Evolutionary conservation across 1,139 yeast genomes (phyloP).

Genomic region (Saccharomycopsis crataegensis): DNA sequence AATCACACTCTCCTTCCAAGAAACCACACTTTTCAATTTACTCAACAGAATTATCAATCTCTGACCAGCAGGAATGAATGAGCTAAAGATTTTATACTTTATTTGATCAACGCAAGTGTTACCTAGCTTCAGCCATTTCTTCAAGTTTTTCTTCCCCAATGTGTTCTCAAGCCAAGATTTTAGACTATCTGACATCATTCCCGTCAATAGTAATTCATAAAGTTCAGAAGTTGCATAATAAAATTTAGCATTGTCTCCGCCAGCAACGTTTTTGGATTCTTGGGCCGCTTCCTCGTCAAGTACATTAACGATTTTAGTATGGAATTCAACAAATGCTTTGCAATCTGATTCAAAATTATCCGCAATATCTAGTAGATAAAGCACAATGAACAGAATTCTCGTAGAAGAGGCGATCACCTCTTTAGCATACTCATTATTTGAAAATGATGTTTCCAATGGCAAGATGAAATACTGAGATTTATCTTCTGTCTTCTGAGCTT

Average conservation of each 20-base stretch:
- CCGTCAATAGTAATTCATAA: conserved; percentile 49
- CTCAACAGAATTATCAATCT: conserved; percentile 45
- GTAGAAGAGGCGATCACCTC: conserved; percentile 19
- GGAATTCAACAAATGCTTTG: conserved; percentile 19
- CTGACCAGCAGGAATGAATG: conserved; percentile 52
- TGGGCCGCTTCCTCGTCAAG: conserved; percentile 3
- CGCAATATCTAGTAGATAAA: conserved; percentile 25
- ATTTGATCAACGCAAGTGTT: conserved; percentile 41
- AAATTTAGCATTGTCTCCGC: neutral
- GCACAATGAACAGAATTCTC: conserved; percentile 22
- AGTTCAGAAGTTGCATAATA: conserved; percentile 26
- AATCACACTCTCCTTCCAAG: neutral
- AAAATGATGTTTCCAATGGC: neutral
- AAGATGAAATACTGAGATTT: conserved; percentile 9
- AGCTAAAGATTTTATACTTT: conserved; percentile 40
- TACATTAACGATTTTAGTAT: neutral
- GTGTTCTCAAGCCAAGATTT: conserved; percentile 42
- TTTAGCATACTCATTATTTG: conserved; percentile 14
- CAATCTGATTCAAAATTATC: conserved; percentile 30
- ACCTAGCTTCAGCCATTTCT: conserved; percentile 49
- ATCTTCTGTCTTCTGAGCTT: conserved; percentile 22
- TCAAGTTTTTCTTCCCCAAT: conserved; percentile 63
- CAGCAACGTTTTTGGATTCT: neutral
- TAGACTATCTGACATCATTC: conserved; percentile 43
- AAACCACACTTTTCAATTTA: conserved; percentile 39